phyloP scores from a whole-genome alignment of 73 alveolate genomes.

The Symbiodinium pilosum region DNA sequence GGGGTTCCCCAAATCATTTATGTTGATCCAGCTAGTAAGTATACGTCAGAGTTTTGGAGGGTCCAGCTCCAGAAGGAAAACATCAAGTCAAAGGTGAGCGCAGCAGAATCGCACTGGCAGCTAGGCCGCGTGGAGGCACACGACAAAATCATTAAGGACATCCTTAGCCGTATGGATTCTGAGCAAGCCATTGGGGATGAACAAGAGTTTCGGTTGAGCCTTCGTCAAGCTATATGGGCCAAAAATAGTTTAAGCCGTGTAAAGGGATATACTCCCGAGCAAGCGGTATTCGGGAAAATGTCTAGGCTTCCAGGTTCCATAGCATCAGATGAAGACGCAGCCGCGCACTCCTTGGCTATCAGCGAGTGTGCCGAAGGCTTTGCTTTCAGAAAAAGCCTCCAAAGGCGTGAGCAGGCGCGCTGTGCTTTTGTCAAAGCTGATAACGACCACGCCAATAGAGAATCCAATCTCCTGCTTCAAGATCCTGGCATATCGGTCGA shows the following conservation, averaged over 20 bases:
- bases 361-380: background rate
- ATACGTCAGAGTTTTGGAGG: background rate
- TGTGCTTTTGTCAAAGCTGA: background rate
- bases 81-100: background rate
- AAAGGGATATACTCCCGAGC: no score
- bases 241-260: background rate
- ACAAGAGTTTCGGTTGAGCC: background rate
- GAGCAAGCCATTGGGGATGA: background rate
- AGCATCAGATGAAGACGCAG: background rate
- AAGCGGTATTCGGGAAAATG: background rate
- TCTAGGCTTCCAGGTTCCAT: background rate
- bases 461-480: background rate
- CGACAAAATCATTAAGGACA: background rate
- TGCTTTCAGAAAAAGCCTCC: background rate
- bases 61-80: background rate
- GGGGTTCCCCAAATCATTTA: background rate
- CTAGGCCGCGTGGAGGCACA: background rate
- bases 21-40: no score
- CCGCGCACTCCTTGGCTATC: background rate
- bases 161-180: background rate
- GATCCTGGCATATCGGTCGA: background rate
- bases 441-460: background rate
- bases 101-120: constrained; percentile 6
- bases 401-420: background rate
- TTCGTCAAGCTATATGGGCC: background rate